Percentiles rank a stretch among this genome's conserved stretches.
phyloP scores from a whole-genome alignment of 1,139 yeast species.

The Ogataea hybrid region DNA sequence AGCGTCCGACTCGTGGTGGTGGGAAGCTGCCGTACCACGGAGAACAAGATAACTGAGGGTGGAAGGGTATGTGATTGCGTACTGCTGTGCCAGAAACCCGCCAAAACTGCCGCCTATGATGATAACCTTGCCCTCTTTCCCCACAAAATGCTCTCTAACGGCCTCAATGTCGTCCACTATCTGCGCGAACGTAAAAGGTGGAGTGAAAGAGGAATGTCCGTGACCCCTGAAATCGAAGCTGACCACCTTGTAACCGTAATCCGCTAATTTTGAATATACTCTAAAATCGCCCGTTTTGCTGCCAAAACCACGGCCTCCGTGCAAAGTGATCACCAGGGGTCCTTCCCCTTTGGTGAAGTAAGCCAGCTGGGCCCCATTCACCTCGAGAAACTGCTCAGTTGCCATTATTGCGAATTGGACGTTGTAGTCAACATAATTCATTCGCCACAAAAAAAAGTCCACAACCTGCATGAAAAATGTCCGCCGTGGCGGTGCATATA shows the following conservation, averaged over 20 bases:
- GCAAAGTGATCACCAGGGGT: constrained; percentile 20
- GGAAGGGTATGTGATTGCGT: constrained; percentile 21
- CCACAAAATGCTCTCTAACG: constrained; percentile 14
- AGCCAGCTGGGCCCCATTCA: constrained; percentile 19
- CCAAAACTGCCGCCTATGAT: constrained; percentile 27
- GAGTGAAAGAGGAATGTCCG: constrained; percentile 20
- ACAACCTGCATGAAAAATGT: constrained; percentile 4
- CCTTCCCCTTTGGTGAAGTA: constrained; percentile 16
- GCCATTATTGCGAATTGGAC: background rate
- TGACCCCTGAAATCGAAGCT: constrained; percentile 27
- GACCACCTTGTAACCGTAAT: constrained; percentile 22
- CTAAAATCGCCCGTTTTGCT: constrained; percentile 20
- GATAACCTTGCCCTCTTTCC: constrained; percentile 14
- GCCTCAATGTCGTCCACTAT: constrained; percentile 24
- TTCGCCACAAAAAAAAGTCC: background rate
- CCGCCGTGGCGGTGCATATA: constrained; percentile 7
- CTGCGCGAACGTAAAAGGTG: constrained; percentile 23
- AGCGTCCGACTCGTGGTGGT: constrained; percentile 23
- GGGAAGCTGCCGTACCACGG: constrained; percentile 25
- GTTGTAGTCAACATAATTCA: background rate
- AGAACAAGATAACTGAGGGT: constrained; percentile 14
- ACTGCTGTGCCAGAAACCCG: constrained; percentile 25
- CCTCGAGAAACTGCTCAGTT: constrained; percentile 6
- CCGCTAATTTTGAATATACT: constrained; percentile 19
- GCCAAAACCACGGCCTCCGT: constrained; percentile 27